Evolutionary conservation across 352 stramenopile species (phyloP).

Genomic region (Pythium insidiosum): DNA sequence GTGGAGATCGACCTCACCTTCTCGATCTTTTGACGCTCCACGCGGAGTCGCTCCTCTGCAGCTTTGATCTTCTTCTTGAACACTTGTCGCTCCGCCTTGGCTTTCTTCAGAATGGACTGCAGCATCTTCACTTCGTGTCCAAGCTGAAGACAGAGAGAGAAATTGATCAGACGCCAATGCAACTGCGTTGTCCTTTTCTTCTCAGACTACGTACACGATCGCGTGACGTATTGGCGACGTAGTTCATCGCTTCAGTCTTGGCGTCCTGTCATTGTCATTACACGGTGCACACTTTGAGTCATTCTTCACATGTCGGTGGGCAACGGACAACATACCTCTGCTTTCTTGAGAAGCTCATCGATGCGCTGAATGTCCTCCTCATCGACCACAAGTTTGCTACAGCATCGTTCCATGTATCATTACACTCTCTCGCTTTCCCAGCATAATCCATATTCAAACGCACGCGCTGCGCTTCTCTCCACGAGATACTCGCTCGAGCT

Average conservation of each 20-base stretch:
- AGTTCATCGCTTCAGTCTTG: conserved; percentile 67
- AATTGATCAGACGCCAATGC: neutral
- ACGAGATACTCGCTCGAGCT: conserved; percentile 35
- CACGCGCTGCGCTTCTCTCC: conserved; percentile 36
- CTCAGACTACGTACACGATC: conserved; percentile 48
- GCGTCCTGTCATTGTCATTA: too few species aligned
- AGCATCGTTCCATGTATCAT: neutral
- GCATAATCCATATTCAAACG: neutral
- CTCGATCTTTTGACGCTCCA: conserved; percentile 60
- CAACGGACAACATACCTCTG: conserved; percentile 21
- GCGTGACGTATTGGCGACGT: conserved; percentile 56
- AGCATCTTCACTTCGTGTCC: conserved; percentile 64
- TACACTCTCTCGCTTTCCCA: neutral
- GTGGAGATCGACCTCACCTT: conserved; percentile 22
- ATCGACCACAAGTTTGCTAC: conserved; percentile 40
- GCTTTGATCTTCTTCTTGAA: conserved; percentile 80
- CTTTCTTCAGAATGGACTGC: conserved; percentile 71
- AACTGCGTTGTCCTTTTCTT: too few species aligned
- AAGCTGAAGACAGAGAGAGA: conserved; percentile 39
- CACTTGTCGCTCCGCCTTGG: conserved; percentile 63
- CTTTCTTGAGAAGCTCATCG: conserved; percentile 67
- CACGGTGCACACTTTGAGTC: too few species aligned
- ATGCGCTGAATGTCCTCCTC: conserved; percentile 62
- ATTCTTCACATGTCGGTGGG: too few species aligned
- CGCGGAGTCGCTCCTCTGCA: conserved; percentile 45